Evolutionary conservation across 139 green algal genomes (phyloP).

Genomic region (Gonium pectorale): DNA sequence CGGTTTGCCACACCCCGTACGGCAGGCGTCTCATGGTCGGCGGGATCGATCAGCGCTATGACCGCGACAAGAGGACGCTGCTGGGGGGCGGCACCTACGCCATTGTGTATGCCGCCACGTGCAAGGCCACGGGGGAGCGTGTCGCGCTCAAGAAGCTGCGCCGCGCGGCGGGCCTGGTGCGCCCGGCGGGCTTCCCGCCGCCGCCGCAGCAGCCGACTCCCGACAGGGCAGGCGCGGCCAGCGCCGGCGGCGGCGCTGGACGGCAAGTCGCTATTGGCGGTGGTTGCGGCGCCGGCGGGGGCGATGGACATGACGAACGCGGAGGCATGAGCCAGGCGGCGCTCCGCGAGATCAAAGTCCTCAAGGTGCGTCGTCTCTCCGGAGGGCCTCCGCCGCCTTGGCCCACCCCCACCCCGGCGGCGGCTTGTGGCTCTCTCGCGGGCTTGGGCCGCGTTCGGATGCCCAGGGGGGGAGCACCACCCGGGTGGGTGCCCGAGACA

Average conservation of each 20-base stretch:
- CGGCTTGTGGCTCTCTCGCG: too few species aligned
- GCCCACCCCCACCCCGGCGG: too few species aligned
- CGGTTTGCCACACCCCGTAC: not conserved
- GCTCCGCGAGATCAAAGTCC: slow-evolving; percentile 86
- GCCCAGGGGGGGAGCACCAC: not conserved
- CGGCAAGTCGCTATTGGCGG: not conserved
- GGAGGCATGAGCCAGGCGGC: slow-evolving; percentile 83
- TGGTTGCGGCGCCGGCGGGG: not conserved
- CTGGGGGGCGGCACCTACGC: slow-evolving; percentile 36
- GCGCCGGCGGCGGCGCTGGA: not conserved
- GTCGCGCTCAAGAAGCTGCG: slow-evolving; percentile 86
- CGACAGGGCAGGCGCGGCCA: not conserved
- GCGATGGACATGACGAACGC: slow-evolving; percentile 67
- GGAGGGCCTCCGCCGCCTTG: too few species aligned
- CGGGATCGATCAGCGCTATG: slow-evolving; percentile 20
- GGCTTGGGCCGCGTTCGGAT: not conserved
- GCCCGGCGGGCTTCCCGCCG: not conserved
- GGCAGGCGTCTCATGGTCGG: slow-evolving; percentile 29
- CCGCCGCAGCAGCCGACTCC: not conserved
- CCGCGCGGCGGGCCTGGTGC: not conserved
- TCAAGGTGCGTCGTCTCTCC: slow-evolving; percentile 72
- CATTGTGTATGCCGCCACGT: not conserved
- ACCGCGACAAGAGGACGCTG: not conserved
- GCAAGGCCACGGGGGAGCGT: slow-evolving; percentile 58
- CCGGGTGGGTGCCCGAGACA: not conserved